Conservation (phyloP, 2,329 filamentous ascomycete species). For the Cercospora sojina region DNA sequence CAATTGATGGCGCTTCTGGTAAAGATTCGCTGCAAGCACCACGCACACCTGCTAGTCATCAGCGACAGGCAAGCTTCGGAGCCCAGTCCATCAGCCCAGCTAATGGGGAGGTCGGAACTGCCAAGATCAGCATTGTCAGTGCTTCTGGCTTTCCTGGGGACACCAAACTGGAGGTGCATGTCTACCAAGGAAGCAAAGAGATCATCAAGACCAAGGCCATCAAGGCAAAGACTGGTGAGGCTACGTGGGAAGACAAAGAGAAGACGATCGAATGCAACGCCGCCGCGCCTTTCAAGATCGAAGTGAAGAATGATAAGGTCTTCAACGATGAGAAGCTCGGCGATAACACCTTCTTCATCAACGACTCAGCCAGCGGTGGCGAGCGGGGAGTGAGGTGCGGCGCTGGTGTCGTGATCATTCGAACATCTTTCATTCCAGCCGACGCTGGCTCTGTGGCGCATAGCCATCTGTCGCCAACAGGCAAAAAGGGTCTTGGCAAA, state of each 20-base stretch:
- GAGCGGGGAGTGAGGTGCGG: constrained; percentile 74
- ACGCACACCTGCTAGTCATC: constrained; percentile 41
- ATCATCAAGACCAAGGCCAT: constrained; percentile 90
- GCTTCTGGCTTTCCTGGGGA: constrained; percentile 69
- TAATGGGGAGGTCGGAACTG: constrained; percentile 65
- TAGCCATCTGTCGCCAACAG: constrained; percentile 19
- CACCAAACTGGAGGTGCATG: constrained; percentile 38
- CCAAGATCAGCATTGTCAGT: constrained; percentile 75
- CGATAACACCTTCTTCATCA: constrained; percentile 86
- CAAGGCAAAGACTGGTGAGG: constrained; percentile 66
- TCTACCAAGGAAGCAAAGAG: constrained; percentile 60
- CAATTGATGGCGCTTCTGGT: constrained; percentile 27
- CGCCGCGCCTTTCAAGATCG: constrained; percentile 81
- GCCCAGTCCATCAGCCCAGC: constrained; percentile 30
- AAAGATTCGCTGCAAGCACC: constrained; percentile 30
- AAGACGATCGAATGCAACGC: constrained; percentile 69
- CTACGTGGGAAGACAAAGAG: constrained; percentile 61
- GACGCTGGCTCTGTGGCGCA: constrained; percentile 28
- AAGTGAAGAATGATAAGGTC: constrained; percentile 79
- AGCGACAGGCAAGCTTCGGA: constrained; percentile 49
- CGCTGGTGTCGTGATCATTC: constrained; percentile 67
- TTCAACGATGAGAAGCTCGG: constrained; percentile 85
- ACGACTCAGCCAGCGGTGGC: constrained; percentile 66
- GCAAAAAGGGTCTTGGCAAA: constrained; percentile 30
- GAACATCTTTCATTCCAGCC: constrained; percentile 33